Conservation (phyloP, 202 grass and related monocot species). For the Cymbopogon flexuosus region DNA sequence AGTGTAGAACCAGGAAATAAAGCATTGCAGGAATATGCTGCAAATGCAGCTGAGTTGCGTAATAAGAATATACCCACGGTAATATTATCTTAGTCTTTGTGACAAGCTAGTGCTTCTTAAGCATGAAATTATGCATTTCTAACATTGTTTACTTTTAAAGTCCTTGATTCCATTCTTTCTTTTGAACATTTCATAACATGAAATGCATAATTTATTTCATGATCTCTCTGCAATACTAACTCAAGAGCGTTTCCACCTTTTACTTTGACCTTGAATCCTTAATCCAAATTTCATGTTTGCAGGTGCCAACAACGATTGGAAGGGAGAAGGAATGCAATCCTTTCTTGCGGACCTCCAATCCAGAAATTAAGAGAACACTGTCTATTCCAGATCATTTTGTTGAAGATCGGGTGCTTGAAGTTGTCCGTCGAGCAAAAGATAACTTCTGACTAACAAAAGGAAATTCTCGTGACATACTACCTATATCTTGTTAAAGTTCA, state of each 20-base stretch:
- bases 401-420: constrained; percentile 62
- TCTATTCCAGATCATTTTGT: constrained; percentile 67
- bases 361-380: constrained; percentile 60
- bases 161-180: neutral
- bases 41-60: constrained; percentile 50
- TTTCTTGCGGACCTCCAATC: constrained; percentile 76
- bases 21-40: constrained; percentile 78
- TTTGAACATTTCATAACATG: neutral
- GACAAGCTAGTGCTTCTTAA: constrained; percentile 6
- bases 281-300: constrained; percentile 12
- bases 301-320: constrained; percentile 84
- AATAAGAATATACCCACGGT: constrained; percentile 87
- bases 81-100: constrained; percentile 31
- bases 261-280: neutral
- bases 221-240: neutral
- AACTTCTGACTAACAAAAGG: constrained; percentile 57
- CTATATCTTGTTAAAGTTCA: constrained; percentile 20
- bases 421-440: constrained; percentile 75
- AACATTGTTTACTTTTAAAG: constrained; percentile 21
- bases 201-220: neutral
- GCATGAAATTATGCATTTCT: constrained; percentile 5
- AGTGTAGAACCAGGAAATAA: constrained; percentile 87
- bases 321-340: constrained; percentile 95
- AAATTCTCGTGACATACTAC: neutral
- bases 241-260: neutral